Base-by-base conservation (phyloP, 2,329 filamentous ascomycete species). In the Talaromyces sp. region DNA sequence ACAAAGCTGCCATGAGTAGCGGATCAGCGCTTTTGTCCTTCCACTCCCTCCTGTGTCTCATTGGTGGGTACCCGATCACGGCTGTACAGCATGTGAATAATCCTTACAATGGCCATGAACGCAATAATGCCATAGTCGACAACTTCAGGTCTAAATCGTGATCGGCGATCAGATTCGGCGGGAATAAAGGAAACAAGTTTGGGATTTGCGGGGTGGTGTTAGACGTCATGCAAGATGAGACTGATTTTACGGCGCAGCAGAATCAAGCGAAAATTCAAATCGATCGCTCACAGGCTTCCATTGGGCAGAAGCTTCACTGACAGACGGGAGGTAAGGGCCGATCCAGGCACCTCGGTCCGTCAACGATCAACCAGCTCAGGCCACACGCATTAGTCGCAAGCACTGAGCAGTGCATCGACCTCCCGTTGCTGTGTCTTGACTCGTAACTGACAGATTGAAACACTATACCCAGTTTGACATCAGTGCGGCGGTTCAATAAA, bases 271-370 rank as follows among this genome's bases (percentile, higher is more conserved):
- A 41, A 45, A 62, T 62, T 59, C 61, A 62, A 54, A 62, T 63
- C 19, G 50, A 48, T 52, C 19, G 41, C 27, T 19, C 35, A 16
- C 39, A 11, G 39, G 14, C 24, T 31, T 37, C 57, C 35, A 62
- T 60, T 67, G 62, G 65, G 35, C 41, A 58, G 67, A 62, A 57
- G 47, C 66, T 57, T 33, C 45, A 56, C 48, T 67, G 63, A 58
- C 37, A 41, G 50, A 66, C 68, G 69, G 66, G 52, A 70, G 70
- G 69, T 43, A 67, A 70, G 70, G 68, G 68, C 68, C 68, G 70
- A 67, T 64, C 67, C 67, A 71, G 68, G 65, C 59, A 62, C 65
- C 62, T 54, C 52, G 61, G 41, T 59, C 60, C 64, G 33, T 56
- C 37, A 60, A 63, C 60, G 61, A 66, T 57, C 64, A 62, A 35